Conservation (phyloP, 108 stramenopile species). For the Skeletonema menzelii region DNA sequence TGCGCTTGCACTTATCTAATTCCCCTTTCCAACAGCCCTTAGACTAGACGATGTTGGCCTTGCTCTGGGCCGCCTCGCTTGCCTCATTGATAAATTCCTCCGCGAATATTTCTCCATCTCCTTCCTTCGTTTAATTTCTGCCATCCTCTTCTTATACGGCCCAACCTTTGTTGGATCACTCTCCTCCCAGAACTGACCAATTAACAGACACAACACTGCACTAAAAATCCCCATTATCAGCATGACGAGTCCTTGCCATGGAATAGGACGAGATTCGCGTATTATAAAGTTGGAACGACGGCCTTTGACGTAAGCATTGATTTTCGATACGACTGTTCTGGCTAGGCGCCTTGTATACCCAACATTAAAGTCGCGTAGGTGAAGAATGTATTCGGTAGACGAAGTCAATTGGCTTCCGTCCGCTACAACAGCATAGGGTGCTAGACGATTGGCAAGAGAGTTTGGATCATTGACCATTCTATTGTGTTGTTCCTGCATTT, state of each 20-base stretch:
- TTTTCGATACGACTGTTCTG: constrained; percentile 57
- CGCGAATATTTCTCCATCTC: constrained; percentile 11
- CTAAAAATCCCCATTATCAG: constrained; percentile 74
- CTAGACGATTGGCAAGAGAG: constrained; percentile 49
- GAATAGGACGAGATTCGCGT: constrained; percentile 59
- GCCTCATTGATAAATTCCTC: constrained; percentile 5
- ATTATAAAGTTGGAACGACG: constrained; percentile 62
- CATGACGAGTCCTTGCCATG: constrained; percentile 67
- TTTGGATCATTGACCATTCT: constrained; percentile 65
- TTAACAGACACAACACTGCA: constrained; percentile 54
- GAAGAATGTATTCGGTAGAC: constrained; percentile 41
- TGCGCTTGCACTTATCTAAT: not conserved
- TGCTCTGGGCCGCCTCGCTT: not conserved
- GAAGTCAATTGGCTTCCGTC: constrained; percentile 3
- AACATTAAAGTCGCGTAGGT: constrained; percentile 68
- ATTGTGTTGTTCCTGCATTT: constrained; percentile 29
- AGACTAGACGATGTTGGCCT: not conserved
- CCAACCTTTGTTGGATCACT: constrained; percentile 43
- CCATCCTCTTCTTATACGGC: constrained; percentile 33
- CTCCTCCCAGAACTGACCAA: constrained; percentile 84
- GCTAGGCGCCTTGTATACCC: constrained; percentile 60
- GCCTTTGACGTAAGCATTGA: constrained; percentile 66
- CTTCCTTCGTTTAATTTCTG: constrained; percentile 26
- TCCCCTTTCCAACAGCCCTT: not conserved
- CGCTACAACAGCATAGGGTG: constrained; percentile 43